Base-by-base conservation (phyloP, 257 asterid genomes). In the Nicotiana undulata region DNA sequence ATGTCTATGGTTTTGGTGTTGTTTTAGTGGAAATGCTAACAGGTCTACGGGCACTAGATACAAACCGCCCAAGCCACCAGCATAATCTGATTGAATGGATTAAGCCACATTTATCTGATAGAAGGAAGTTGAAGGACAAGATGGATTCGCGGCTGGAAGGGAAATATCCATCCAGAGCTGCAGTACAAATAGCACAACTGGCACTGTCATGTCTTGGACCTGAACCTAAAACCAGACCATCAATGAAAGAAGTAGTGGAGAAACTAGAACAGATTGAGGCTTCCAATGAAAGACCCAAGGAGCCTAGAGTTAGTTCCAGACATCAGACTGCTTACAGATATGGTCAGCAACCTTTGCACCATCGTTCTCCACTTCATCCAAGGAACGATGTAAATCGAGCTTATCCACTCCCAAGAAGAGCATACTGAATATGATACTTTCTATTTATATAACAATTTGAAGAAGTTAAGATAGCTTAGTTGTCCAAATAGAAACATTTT, bases 1-100 rank as follows among this genome's bases (percentile, higher is more conserved):
- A 92, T 1, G 97, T 92, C 22, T 92, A 90, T 63, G 91, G 92
- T 11, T 92, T 91, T 72, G 97, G 97, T 4, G 92, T 92, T 20
- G 93, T 91, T 13, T 34, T 92, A 75, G 91, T 91, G 37, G 97
- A 92, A 72, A 87, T 92, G 87, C 87, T 92, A 1, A 92, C 97
- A 5, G 97, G 94, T 5, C 63, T 92, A 28, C 86, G 92, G 28
- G 88, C 92, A 3, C 85, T 92, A 8, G 96, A 92, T 80, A 6
- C 79, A 3, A 87, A 37, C 52, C 94, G 97, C 13, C 96, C 96
- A 6, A 49, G 46, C 3, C 84, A 84, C 75, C 91, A 91, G 56
- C 92, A 88, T 1, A 82, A 83, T 32, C 86, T 91, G 83, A 84
- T 86, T 9, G 94, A 90, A 1, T 92, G 97, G 97, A 85, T 92